These are phyloP conservation scores for Gautieria morchelliformis DNA, from an alignment of 768 basidiomycete species.

Conservation along the genomic window DNA sequence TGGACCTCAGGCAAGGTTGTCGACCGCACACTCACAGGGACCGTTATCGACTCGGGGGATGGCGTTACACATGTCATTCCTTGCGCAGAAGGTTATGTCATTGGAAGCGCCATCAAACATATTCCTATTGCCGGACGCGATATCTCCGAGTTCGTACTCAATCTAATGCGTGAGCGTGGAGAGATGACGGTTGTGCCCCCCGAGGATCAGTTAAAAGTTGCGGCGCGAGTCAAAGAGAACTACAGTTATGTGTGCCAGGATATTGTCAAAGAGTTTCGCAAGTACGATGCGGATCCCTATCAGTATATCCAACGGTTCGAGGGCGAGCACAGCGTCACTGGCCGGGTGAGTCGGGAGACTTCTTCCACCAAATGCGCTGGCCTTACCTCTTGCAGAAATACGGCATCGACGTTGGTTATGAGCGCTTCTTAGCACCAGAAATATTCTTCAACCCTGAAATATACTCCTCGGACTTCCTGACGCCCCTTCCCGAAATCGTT, in stretches of 20 bases:
- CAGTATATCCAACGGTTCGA: conserved; percentile 93
- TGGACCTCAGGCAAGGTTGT: conserved; percentile 88
- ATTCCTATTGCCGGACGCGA: conserved; percentile 98
- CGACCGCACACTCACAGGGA: conserved; percentile 90
- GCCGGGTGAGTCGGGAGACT: conserved; percentile 48
- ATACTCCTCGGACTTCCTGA: conserved; percentile 93
- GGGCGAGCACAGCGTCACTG: conserved; percentile 87
- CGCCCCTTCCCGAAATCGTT: conserved; percentile 91
- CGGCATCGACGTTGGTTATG: conserved; percentile 88
- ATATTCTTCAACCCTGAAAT: conserved; percentile 99
- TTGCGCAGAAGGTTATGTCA: conserved; percentile 95
- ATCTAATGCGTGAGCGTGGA: conserved; percentile 89
- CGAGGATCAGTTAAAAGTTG: conserved; percentile 88
- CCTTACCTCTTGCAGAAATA: conserved; percentile 59
- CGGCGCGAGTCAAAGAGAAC: conserved; percentile 93
- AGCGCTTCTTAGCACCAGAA: conserved; percentile 97
- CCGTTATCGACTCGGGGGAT: conserved; percentile 98
- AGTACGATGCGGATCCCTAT: conserved; percentile 93
- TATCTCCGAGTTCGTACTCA: conserved; percentile 93
- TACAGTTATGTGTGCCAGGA: conserved; percentile 99
- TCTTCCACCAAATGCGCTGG: conserved; percentile 1
- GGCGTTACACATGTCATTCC: conserved; percentile 99
- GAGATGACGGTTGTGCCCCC: conserved; percentile 87
- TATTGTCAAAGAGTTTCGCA: conserved; percentile 97
- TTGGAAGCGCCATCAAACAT: conserved; percentile 97